phyloP scores from a whole-genome alignment of 441 rosid species.

The Erysimum pusillum region DNA sequence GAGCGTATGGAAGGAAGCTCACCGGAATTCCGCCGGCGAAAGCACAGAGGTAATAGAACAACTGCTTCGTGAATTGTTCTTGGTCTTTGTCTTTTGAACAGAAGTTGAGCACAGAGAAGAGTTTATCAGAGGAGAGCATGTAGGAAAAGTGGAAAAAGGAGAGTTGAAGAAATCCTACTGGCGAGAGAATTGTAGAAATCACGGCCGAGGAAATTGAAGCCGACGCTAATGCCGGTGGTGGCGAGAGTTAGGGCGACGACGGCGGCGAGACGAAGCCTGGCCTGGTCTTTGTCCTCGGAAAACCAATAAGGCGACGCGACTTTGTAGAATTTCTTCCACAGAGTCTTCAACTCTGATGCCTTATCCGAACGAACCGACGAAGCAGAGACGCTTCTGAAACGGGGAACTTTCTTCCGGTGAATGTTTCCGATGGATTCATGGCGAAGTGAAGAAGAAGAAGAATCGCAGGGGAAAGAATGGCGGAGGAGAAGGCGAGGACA shows the following conservation, averaged over 20 bases:
- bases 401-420: conserved; percentile 16
- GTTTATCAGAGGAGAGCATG: conserved; percentile 13
- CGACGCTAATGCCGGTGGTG: conserved; percentile 93
- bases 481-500: conserved; percentile 32
- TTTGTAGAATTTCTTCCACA: conserved; percentile 78
- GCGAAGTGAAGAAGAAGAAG: conserved; percentile 28
- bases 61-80: conserved; percentile 91
- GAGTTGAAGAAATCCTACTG: conserved; percentile 52
- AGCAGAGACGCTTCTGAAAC: conserved; percentile 27
- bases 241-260: conserved; percentile 90
- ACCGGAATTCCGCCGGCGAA: conserved; percentile 98
- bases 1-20: conserved; percentile 51
- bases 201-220: conserved; percentile 95
- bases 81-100: conserved; percentile 75
- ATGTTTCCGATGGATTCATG: conserved; percentile 18
- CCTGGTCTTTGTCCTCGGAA: conserved; percentile 80
- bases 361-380: conserved; percentile 47
- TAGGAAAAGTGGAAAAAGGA: neutral
- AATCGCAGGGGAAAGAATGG: conserved; percentile 23
- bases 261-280: conserved; percentile 80
- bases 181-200: conserved; percentile 96
- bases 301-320: conserved; percentile 94
- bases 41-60: conserved; percentile 80
- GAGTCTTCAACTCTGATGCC: conserved; percentile 53
- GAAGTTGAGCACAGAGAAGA: conserved; percentile 7